phyloP scores from a whole-genome alignment of 768 basidiomycete species.

The Suillus fuscotomentosus region DNA sequence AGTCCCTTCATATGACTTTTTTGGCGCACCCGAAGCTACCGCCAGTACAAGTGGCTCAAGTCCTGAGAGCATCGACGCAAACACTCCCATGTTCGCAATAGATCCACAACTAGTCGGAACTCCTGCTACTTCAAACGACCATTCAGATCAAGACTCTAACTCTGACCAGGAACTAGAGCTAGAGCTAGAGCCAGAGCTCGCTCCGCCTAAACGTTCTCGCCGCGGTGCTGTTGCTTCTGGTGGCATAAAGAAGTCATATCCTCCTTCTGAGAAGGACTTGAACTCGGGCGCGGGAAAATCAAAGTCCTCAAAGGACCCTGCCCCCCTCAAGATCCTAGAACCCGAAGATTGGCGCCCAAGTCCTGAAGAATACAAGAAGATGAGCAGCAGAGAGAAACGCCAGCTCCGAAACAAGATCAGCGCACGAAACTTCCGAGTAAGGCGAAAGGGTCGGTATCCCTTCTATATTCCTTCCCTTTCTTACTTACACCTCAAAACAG shows the following conservation, averaged over 20 bases:
- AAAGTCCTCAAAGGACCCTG: slow-evolving; percentile 27
- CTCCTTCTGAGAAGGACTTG: slow-evolving; percentile 32
- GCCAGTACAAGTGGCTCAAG: slow-evolving; percentile 26
- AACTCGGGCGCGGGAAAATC: slow-evolving; percentile 13
- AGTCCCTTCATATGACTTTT: slow-evolving; percentile 39
- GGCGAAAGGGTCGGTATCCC: slow-evolving; percentile 72
- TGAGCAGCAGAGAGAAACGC: slow-evolving; percentile 93
- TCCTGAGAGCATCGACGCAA: slow-evolving; percentile 13
- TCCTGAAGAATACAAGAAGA: slow-evolving; percentile 93
- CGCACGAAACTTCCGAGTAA: slow-evolving; percentile 91
- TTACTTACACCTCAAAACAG: slow-evolving; percentile 35
- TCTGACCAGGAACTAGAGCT: slow-evolving; percentile 38
- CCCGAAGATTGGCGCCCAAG: slow-evolving; percentile 82
- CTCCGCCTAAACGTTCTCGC: slow-evolving; percentile 46
- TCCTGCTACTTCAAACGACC: slow-evolving; percentile 45
- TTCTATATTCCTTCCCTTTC: not conserved
- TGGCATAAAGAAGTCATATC: slow-evolving; percentile 63
- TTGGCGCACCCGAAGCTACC: slow-evolving; percentile 32
- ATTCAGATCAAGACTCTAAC: slow-evolving; percentile 33
- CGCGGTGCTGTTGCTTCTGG: slow-evolving; percentile 73
- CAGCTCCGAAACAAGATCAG: slow-evolving; percentile 97
- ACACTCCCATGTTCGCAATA: slow-evolving; percentile 45
- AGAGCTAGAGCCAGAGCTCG: slow-evolving; percentile 11
- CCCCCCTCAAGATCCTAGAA: slow-evolving; percentile 22
- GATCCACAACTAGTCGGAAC: slow-evolving; percentile 78